phyloP scores from a whole-genome alignment of 371 early-diverging fungal species.

The Mortierella sp. region DNA sequence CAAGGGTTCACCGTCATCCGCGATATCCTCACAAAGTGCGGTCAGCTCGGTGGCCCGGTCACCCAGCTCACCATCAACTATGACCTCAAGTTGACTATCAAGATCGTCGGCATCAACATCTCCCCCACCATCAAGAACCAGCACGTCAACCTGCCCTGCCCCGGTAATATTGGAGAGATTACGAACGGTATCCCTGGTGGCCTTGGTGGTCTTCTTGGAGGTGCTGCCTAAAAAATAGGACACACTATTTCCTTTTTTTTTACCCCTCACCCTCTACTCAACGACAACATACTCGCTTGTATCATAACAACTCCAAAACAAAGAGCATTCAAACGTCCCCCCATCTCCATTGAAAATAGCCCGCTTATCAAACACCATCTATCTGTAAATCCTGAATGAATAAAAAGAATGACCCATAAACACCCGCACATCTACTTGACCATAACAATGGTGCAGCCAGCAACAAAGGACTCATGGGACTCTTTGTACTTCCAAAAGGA shows the following conservation, averaged over 20 bases:
- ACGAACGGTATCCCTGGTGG: constrained; percentile 12
- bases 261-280: neutral
- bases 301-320: constrained; percentile 14
- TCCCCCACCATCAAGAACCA: constrained; percentile 60
- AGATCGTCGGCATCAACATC: constrained; percentile 64
- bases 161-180: neutral
- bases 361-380: neutral
- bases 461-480: neutral
- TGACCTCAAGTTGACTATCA: constrained; percentile 64
- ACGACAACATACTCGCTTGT: constrained; percentile 1
- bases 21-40: constrained; percentile 64
- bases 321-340: neutral
- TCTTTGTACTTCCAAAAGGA: neutral
- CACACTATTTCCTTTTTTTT: neutral
- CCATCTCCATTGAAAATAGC: neutral
- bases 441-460: no score
- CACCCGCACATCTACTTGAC: no score
- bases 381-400: neutral
- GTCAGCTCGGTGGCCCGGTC: constrained; percentile 39
- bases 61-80: constrained; percentile 63
- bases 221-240: neutral
- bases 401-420: neutral
- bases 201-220: neutral
- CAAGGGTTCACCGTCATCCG: constrained; percentile 54
- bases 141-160: constrained; percentile 33